Base-by-base conservation (phyloP, 257 asterid species). In the Lavandula angustifolia region DNA sequence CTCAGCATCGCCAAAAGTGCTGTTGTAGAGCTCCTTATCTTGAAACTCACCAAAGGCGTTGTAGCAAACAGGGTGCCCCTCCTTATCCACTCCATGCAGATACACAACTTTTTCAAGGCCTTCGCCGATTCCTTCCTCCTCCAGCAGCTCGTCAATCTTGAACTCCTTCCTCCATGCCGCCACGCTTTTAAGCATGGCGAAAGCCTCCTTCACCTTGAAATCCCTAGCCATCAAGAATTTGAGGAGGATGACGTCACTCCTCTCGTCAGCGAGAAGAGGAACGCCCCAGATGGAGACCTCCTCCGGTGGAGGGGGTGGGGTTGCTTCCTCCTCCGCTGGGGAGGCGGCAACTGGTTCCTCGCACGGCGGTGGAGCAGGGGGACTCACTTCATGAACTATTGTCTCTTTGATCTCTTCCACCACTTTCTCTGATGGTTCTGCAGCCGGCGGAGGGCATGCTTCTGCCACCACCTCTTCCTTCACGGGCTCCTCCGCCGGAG, bases 31-130 rank as follows among this genome's bases (percentile, higher is more conserved):
- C 17, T 89, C 98, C 69, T 85, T 92, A n/a, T 92, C 85, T 76
- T 89, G 94, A 43, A 92, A 89, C 44, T 87, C 98, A 0, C 97
- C 98, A 58, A 87, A 87, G 6, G 91, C 87, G 44, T 92, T 92
- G 82, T 85, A 92, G 57, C 87, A 84, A 13, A 92, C 87, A 5
- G 95, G 95, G 76, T 92, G 98, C 0, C 95, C 92, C 62, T 89
- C 98, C 59, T 82, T 92, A 11, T 92, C 98, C 1, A 74, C 86
- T 0, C 98, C 98, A 31, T 92, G 87, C 43, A 79, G 71, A 72
- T 82, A 92, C 3, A 85, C 98, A 8, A 87, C 96, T 54, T 85
- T 92, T 4, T 89, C 95, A 7, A 92, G 87, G 17, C 96, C 98
- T 10, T 78, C 79, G 1, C 79, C 74, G 5, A 72, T 56, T 1